These are phyloP conservation scores for Casuarina equisetifolia DNA, from an alignment of 306 rosid species.

Conservation along the genomic window DNA sequence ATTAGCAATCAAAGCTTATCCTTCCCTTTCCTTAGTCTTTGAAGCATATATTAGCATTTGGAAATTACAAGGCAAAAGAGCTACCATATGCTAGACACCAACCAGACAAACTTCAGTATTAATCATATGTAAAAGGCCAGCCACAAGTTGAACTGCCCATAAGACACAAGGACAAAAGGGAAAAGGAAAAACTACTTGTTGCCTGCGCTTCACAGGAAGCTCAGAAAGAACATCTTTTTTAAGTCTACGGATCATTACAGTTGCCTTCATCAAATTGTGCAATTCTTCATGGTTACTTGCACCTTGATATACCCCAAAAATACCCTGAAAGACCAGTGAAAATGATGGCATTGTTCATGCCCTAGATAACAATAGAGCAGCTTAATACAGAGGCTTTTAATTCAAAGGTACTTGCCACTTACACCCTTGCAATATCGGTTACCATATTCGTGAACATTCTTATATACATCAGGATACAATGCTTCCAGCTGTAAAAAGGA, in stretches of 20 bases:
- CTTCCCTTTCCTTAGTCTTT: background rate
- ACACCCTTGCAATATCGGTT: constrained; percentile 96
- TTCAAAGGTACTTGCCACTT: constrained; percentile 45
- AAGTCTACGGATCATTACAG: constrained; percentile 92
- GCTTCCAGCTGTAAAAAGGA: constrained; percentile 74
- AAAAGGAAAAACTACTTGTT: constrained; percentile 56
- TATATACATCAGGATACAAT: constrained; percentile 84
- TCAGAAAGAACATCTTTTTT: constrained; percentile 88
- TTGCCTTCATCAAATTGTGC: constrained; percentile 93
- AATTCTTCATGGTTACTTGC: constrained; percentile 97
- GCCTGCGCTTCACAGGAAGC: constrained; percentile 96
- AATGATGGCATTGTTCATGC: constrained; percentile 19
- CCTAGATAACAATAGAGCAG: constrained; percentile 10
- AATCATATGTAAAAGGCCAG: constrained; percentile 2
- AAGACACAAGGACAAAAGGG: constrained; percentile 13
- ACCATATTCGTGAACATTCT: constrained; percentile 88
- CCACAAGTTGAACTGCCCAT: constrained; percentile 13
- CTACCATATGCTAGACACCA: background rate
- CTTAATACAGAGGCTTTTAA: background rate
- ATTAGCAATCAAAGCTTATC: background rate
- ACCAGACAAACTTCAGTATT: background rate
- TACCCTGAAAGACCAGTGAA: constrained; percentile 52
- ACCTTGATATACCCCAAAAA: constrained; percentile 89
- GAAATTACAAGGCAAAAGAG: constrained; percentile 5
- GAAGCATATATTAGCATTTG: background rate